Evolutionary conservation across 257 asterid species (phyloP), one percentile per base, ranked within the genome.

Genomic region (Primulina tabacum): DNA sequence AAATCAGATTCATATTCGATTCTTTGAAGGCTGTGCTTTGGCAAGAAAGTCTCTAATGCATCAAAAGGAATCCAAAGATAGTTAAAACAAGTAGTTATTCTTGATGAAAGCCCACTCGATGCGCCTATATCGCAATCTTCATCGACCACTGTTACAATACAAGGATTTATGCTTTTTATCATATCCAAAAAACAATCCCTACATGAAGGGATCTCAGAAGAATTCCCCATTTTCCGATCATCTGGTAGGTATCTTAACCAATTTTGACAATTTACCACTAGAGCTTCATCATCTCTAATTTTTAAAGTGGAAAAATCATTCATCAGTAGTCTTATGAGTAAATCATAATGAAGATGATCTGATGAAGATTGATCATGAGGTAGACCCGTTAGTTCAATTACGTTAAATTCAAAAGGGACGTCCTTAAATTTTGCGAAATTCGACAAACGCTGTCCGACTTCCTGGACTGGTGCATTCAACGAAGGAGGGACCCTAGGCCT

Each of bases 11-110:
- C 97, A 55, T 79, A 86, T 14, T 85, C 90, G 2, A 78, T 79
- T 80, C 96, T 79, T 65, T 85, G 82, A 10, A 75, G 61, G 80
- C 89, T 86, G 17, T 82, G 81, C 59, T 88, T 90, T 2, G 97
- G 80, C 88, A 90, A 62, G 76, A 90, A 90, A n/a, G 91, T 88
- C 75, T 90, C 94, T 12, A 86, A 62, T 5, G 94, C 89, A 28
- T 90, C 97, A 60, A 86, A 90, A 3, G 94, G 96, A 62, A 90
- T 90, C 95, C 96, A 90, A 55, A 90, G 62, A 67, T 90, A 90
- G 77, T 90, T 90, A 75, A 90, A 88, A 58, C 88, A 83, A 1
- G 92, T 17, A 1, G 86, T 68, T 52, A 90, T 79, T 65, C 96
- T 85, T 30, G 90, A 78, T 1, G 82, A 78, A 1, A 90, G 76